These are phyloP conservation scores for Arthrobotrys entomopaga DNA, from an alignment of 2,329 filamentous ascomycete genomes.

Conservation along the genomic window DNA sequence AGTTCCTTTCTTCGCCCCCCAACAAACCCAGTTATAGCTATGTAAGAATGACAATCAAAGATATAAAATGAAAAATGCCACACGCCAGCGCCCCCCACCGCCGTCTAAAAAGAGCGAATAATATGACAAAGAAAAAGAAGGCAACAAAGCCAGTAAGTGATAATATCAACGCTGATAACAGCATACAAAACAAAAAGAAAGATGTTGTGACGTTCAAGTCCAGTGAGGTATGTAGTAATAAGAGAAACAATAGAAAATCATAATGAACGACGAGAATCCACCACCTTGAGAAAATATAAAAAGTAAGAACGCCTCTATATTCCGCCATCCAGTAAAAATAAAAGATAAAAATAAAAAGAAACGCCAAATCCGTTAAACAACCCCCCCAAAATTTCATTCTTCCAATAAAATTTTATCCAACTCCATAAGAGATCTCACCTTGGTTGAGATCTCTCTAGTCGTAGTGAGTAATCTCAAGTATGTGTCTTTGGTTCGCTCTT, in stretches of 20 bases:
- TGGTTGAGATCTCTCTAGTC: not conserved
- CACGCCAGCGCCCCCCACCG: not conserved
- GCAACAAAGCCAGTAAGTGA: no score
- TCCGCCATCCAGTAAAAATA: not conserved
- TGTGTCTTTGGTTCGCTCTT: constrained; percentile 1
- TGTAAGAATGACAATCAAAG: no score
- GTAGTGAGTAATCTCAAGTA: not conserved
- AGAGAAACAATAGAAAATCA: not conserved
- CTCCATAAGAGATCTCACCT: not conserved
- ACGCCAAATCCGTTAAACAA: not conserved
- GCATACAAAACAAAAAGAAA: no score
- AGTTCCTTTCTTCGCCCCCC: no score
- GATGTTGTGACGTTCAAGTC: no score
- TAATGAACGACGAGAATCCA: not conserved
- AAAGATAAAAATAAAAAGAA: constrained; percentile 13
- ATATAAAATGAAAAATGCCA: constrained; percentile 7
- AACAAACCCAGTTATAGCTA: no score
- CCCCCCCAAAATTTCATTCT: constrained; percentile 11
- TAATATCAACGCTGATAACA: no score
- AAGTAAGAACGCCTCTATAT: constrained; percentile 10
- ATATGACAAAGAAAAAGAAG: not conserved
- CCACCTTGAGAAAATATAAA: not conserved
- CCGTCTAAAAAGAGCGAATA: not conserved
- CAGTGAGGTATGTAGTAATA: no score
- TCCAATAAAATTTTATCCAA: not conserved